phyloP scores from a whole-genome alignment of 441 rosid species.

The Croton laevigatus region DNA sequence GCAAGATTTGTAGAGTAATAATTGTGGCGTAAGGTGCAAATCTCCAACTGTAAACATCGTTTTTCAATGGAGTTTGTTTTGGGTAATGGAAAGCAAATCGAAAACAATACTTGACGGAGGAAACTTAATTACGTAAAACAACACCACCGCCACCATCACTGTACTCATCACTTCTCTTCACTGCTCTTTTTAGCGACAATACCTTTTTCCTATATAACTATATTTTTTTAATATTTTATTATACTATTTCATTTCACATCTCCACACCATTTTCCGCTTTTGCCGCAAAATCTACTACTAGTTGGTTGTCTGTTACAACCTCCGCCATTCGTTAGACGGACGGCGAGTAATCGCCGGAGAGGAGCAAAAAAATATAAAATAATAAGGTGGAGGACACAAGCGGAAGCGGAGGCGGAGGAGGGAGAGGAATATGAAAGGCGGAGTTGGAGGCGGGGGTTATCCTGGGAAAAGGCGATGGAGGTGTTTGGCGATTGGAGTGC shows the following conservation, averaged over 20 bases:
- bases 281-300: not conserved
- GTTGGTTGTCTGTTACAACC: not conserved
- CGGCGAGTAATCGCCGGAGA: not conserved
- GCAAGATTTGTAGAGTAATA: not conserved
- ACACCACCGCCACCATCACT: too few relatives aligned
- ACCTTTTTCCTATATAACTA: not conserved
- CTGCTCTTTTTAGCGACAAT: not conserved
- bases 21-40: not conserved
- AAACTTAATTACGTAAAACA: not conserved
- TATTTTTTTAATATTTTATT: not conserved
- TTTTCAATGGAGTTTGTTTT: slow-evolving; percentile 4
- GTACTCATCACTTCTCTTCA: not conserved
- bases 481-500: slow-evolving; percentile 62
- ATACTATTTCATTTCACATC: not conserved
- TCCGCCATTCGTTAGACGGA: not conserved
- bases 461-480: slow-evolving; percentile 67
- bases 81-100: not conserved
- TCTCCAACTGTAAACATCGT: slow-evolving; percentile 10
- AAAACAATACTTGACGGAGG: not conserved
- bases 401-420: slow-evolving; percentile 8
- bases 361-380: slow-evolving; percentile 1
- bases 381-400: slow-evolving; percentile 6
- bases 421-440: slow-evolving; percentile 50
- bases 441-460: slow-evolving; percentile 44
- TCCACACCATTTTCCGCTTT: not conserved